phyloP scores from a whole-genome alignment of 805 yeast genomes.

The Ogataea ganodermae region DNA sequence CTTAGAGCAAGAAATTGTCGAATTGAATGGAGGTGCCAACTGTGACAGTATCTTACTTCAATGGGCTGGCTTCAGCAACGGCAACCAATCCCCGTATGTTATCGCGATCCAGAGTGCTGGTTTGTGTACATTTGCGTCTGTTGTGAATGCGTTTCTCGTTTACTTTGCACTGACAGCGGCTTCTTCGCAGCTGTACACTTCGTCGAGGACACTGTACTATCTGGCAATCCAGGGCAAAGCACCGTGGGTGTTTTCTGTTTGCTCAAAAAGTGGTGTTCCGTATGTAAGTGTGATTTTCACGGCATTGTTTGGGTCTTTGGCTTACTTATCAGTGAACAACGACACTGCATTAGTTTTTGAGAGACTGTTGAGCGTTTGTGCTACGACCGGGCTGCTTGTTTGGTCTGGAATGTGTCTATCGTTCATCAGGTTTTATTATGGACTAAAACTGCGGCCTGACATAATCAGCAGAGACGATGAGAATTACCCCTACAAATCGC shows the following conservation, averaged over 20 bases:
- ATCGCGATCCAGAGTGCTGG: conserved; percentile 57
- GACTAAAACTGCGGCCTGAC: conserved; percentile 55
- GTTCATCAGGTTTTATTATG: conserved; percentile 55
- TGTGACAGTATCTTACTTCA: conserved; percentile 28
- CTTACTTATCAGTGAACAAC: conserved; percentile 60
- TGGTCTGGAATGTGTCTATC: conserved; percentile 72
- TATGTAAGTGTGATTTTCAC: conserved; percentile 67
- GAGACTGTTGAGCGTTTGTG: conserved; percentile 64
- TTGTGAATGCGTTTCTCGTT: conserved; percentile 53
- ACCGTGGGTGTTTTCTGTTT: conserved; percentile 59
- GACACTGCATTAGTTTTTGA: conserved; percentile 65
- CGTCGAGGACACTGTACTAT: conserved; percentile 59
- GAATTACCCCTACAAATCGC: conserved; percentile 56
- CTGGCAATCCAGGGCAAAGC: conserved; percentile 58
- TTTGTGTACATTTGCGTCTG: conserved; percentile 50
- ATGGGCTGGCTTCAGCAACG: conserved; percentile 45
- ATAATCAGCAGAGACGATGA: conserved; percentile 55
- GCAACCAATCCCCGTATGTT: conserved; percentile 57
- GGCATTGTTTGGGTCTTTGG: conserved; percentile 58
- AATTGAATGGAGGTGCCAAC: conserved; percentile 29
- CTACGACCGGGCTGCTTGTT: conserved; percentile 74
- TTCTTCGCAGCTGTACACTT: conserved; percentile 57
- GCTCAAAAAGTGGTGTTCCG: conserved; percentile 72
- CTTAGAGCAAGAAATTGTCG: conserved; percentile 23
- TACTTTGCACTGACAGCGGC: conserved; percentile 60